phyloP scores from a whole-genome alignment of 2,329 filamentous ascomycete genomes.

The Aotearoamyces nothofagi region DNA sequence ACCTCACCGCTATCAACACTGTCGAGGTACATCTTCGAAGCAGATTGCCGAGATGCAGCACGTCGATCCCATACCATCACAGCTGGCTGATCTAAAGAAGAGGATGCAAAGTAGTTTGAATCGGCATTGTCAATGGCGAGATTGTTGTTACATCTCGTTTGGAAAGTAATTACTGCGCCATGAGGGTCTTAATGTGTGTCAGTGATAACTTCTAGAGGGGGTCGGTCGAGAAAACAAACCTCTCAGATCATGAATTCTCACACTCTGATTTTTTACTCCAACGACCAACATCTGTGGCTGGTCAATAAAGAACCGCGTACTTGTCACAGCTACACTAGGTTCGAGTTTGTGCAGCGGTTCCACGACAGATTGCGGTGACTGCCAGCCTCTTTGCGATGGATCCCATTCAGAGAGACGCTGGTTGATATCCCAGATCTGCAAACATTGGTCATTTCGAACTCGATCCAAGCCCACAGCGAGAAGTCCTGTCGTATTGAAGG shows the following conservation, averaged over 20 bases:
- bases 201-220: no score
- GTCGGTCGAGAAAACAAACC: constrained; percentile 30
- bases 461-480: constrained; percentile 68
- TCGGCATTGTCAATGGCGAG: constrained; percentile 67
- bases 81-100: constrained; percentile 57
- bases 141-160: constrained; percentile 54
- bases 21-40: constrained; percentile 37
- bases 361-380: constrained; percentile 7
- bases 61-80: constrained; percentile 69
- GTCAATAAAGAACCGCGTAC: constrained; percentile 67
- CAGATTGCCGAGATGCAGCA: constrained; percentile 34
- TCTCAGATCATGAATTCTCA: constrained; percentile 66
- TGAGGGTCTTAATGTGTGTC: constrained; percentile 34
- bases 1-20: constrained; percentile 45
- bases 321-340: constrained; percentile 61
- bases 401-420: constrained; percentile 35
- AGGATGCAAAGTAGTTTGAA: constrained; percentile 73
- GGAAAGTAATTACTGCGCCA: constrained; percentile 39
- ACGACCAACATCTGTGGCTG: constrained; percentile 62
- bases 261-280: constrained; percentile 59
- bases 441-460: constrained; percentile 66
- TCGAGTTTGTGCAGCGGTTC: constrained; percentile 45
- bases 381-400: constrained; percentile 29
- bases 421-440: constrained; percentile 72
- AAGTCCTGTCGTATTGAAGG: constrained; percentile 57